Evolutionary conservation across 495 filamentous ascomycete genomes (phyloP).

Genomic region (Penicillium arizonense): DNA sequence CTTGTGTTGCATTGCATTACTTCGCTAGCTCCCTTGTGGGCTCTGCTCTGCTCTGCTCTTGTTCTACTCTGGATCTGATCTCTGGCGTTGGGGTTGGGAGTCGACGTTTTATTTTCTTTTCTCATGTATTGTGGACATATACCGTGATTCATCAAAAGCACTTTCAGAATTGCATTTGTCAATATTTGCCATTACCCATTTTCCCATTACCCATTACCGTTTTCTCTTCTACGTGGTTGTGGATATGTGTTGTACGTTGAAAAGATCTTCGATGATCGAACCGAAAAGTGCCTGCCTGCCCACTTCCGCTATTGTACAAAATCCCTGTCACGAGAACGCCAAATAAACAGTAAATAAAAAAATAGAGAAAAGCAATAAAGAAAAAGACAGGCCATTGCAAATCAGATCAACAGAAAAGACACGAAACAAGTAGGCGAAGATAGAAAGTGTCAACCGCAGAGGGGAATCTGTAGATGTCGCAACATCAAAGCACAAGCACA

Average conservation of each 20-base stretch:
- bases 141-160: conserved; percentile 25
- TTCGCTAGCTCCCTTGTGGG: not conserved
- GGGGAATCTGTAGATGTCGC: conserved; percentile 22
- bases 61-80: no score
- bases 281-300: conserved; percentile 22
- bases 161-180: conserved; percentile 9
- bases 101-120: conserved; percentile 15
- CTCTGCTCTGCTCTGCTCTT: conserved; percentile 1
- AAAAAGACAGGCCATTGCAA: not conserved
- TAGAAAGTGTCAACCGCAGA: conserved; percentile 15
- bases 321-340: conserved; percentile 15
- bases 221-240: not conserved
- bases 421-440: conserved; percentile 13
- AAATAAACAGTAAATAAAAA: conserved; percentile 8
- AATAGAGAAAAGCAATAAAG: not conserved
- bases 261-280: conserved; percentile 12
- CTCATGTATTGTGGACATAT: conserved; percentile 11
- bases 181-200: conserved; percentile 1
- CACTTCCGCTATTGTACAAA: conserved; percentile 25
- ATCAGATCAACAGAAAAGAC: not conserved
- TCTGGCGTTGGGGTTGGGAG: conserved; percentile 32
- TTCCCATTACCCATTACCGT: conserved; percentile 2
- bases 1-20: conserved; percentile 12
- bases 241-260: conserved; percentile 2
- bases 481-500: conserved; percentile 15